Base-by-base conservation (phyloP, 352 stramenopile genomes). In the Pythium folliculosum region DNA sequence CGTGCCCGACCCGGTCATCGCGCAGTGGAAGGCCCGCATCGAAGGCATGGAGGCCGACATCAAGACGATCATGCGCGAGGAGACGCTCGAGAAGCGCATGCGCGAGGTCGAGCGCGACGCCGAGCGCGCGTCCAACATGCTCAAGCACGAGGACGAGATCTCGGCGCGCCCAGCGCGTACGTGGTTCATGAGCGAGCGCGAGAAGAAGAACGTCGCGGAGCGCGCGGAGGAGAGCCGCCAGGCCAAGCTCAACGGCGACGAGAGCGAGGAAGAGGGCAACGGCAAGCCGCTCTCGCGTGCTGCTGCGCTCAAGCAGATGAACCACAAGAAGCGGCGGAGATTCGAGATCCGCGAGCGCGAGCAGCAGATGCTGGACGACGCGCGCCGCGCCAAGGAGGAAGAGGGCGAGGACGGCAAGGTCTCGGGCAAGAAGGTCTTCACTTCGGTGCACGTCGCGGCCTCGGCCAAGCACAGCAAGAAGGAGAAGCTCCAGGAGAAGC, bases 71-170 rank as follows among this genome's bases (percentile, higher is more conserved):
- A 89, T 95, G 82, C 84, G 92, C 69, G 88, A 97, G 61, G 90
- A 97, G 60, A 87, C 79, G 44, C 73, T 96, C 1, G 93, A 98
- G 71, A 91, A 94, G 71, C 88, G 96, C 57, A 89, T 97, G 77
- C 87, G 91, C 43, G 77, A 91, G 57, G 92, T 89, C 0, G 89
- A 96, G 75, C 92, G 92, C 65, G 95, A 98, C 58, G 88, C 86
- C 7, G 84, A 91, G 58, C 84, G 90, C 5, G 94, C 94, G 17
- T 74, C 84, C 1, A 98, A 98, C 77, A 50, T 98, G 54, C 71
- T 98, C 19, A 82, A 82, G 69, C 91, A 98, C 71, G 80, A 86
- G 43, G 91, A 97, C 56, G 94, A 98, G 69, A 98, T 98, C 60
- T 69, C 77, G 9, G 76, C 81, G 43, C 84, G 93, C 8, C 92